Evolutionary conservation across 192 early-diverging fungal genomes (phyloP).

Genomic region (Gigaspora rosea): DNA sequence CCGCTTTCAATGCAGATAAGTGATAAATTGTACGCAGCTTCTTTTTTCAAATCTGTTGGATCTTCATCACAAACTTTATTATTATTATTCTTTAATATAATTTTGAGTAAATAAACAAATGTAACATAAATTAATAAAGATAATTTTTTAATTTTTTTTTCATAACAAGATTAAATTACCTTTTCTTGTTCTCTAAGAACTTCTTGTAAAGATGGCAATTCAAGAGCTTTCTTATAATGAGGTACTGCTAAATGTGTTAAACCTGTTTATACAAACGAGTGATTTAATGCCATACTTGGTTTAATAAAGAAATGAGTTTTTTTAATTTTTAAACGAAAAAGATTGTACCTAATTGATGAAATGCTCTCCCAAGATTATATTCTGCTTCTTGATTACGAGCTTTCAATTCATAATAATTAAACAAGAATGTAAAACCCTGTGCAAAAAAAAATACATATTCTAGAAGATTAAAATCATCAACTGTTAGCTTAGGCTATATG

Average conservation of each 20-base stretch:
- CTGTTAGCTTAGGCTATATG: background rate
- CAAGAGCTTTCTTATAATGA: conserved; percentile 82
- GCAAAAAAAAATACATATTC: background rate
- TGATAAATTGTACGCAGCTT: conserved; percentile 92
- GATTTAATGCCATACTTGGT: background rate
- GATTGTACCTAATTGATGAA: conserved; percentile 70
- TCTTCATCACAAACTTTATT: conserved; percentile 35
- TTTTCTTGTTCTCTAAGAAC: conserved; percentile 34
- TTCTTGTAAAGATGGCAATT: conserved; percentile 50
- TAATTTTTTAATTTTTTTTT: background rate
- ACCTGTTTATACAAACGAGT: conserved; percentile 40
- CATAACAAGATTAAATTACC: background rate
- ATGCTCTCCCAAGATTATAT: conserved; percentile 89
- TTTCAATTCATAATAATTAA: conserved; percentile 58
- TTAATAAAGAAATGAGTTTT: background rate
- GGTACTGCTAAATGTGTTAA: conserved; percentile 77
- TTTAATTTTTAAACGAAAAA: background rate
- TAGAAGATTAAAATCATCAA: background rate
- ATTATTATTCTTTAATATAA: background rate
- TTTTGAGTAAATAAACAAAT: background rate
- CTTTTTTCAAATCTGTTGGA: conserved; percentile 61
- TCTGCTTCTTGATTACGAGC: conserved; percentile 59
- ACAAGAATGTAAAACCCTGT: conserved; percentile 64
- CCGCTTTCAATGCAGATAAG: conserved; percentile 79
- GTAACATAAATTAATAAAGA: background rate